phyloP scores from a whole-genome alignment of 1,284 basidiomycete species.

The Phylloboletellus chloephorus region DNA sequence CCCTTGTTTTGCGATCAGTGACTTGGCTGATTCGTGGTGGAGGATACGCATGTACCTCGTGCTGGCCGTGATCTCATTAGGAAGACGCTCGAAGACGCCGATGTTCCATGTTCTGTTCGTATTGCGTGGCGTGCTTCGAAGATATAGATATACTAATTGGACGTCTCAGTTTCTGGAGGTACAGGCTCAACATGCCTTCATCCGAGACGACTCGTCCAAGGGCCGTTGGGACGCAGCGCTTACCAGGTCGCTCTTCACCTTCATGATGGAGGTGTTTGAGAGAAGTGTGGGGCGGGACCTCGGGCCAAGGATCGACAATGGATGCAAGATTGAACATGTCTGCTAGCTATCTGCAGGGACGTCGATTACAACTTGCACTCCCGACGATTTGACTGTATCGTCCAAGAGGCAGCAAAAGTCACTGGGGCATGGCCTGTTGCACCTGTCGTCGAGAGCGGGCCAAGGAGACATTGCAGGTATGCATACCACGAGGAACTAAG shows the following conservation, averaged over 20 bases:
- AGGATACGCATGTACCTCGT: conserved; percentile 88
- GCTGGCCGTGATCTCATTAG: conserved; percentile 80
- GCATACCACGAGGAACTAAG: conserved; percentile 38
- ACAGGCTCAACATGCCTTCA: conserved; percentile 91
- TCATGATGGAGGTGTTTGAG: conserved; percentile 93
- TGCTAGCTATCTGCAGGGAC: too few species aligned
- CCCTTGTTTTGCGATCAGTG: neutral
- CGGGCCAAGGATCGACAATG: conserved; percentile 51
- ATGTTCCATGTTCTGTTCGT: conserved; percentile 63
- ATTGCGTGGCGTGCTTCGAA: neutral
- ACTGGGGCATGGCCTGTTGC: conserved; percentile 21
- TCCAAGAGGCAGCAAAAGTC: too few species aligned
- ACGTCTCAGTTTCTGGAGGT: conserved; percentile 76
- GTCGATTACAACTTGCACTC: too few species aligned
- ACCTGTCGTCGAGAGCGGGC: conserved; percentile 34
- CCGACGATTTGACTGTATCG: too few species aligned
- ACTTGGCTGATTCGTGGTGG: conserved; percentile 5
- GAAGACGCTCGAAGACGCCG: conserved; percentile 72
- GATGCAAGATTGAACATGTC: conserved; percentile 62
- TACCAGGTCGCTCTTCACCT: conserved; percentile 72
- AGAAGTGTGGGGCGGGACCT: conserved; percentile 80
- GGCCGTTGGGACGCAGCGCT: conserved; percentile 92
- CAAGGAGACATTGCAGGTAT: conserved; percentile 31
- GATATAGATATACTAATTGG: conserved; percentile 1
- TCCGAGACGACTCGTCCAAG: conserved; percentile 86